A percentile compares a stretch with the other conserved stretches of the same genome.
Conservation (phyloP, 352 stramenopile genomes). For the Discostella stelligera region DNA sequence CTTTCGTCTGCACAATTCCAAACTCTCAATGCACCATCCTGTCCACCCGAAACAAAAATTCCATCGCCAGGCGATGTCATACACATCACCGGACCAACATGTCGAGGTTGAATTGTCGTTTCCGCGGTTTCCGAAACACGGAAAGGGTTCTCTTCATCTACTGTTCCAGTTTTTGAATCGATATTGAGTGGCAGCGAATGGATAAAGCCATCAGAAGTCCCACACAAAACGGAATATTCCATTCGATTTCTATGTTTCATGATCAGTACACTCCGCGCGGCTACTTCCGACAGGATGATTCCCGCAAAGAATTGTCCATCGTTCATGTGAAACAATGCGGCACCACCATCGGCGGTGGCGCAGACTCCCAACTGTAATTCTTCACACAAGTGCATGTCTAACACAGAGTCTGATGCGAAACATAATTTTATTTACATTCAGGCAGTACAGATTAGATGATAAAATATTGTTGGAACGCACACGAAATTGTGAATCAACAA, state of each 20-base stretch:
- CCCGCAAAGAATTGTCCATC: slow-evolving; percentile 35
- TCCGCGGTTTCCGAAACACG: slow-evolving; percentile 22
- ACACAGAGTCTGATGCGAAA: slow-evolving; percentile 15
- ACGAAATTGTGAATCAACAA: not conserved
- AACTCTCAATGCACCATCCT: slow-evolving; percentile 65
- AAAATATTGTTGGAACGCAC: not conserved
- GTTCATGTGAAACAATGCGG: slow-evolving; percentile 29
- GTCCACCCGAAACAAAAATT: slow-evolving; percentile 54
- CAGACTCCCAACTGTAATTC: slow-evolving; percentile 49
- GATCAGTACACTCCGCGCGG: slow-evolving; percentile 33
- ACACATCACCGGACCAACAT: slow-evolving; percentile 48
- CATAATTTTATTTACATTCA: not conserved
- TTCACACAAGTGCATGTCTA: slow-evolving; percentile 40
- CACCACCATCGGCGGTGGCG: slow-evolving; percentile 40
- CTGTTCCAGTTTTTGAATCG: slow-evolving; percentile 10
- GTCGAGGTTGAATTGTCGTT: slow-evolving; percentile 37
- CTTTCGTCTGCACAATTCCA: slow-evolving; percentile 39
- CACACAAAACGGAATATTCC: slow-evolving; percentile 45
- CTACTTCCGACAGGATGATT: slow-evolving; percentile 22
- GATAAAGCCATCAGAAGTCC: slow-evolving; percentile 55
- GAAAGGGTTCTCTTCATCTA: slow-evolving; percentile 37
- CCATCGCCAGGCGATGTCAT: slow-evolving; percentile 46
- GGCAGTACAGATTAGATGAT: not conserved
- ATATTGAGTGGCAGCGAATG: slow-evolving; percentile 44
- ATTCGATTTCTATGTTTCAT: slow-evolving; percentile 17